These are phyloP conservation scores for Haberlea rhodopensis DNA, from an alignment of 257 asterid genomes.

Conservation along the genomic window DNA sequence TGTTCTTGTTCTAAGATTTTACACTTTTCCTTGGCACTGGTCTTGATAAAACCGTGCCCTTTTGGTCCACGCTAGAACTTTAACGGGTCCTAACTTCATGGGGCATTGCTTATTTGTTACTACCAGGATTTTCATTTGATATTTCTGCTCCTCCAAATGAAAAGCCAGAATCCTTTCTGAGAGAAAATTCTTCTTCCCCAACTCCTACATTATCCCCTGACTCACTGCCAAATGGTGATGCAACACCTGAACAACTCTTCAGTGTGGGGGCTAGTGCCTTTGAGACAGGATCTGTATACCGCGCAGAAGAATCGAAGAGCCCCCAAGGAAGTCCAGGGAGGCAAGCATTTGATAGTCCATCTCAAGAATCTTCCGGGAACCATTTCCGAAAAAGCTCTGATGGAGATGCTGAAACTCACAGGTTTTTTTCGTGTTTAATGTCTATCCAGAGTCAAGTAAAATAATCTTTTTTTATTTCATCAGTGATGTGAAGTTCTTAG, in stretches of 20 bases:
- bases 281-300: conserved; percentile 61
- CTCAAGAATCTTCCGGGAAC: conserved; percentile 57
- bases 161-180: conserved; percentile 43
- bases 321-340: conserved; percentile 70
- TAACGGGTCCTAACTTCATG: background rate
- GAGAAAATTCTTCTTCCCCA: conserved; percentile 62
- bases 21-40: background rate
- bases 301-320: conserved; percentile 85
- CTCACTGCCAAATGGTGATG: conserved; percentile 52
- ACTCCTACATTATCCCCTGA: conserved; percentile 57
- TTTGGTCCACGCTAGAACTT: background rate
- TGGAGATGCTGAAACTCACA: conserved; percentile 67
- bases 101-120: conserved; percentile 24
- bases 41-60: too few species aligned
- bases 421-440: conserved; percentile 45
- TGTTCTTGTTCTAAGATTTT: conserved; percentile 10
- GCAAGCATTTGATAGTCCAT: conserved; percentile 61
- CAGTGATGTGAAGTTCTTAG: conserved; percentile 1
- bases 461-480: conserved; percentile 13
- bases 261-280: conserved; percentile 41
- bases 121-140: conserved; percentile 80
- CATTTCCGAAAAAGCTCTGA: conserved; percentile 66
- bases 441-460: conserved; percentile 11
- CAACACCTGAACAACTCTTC: conserved; percentile 50
- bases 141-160: conserved; percentile 51